Conservation (phyloP, 2,329 filamentous ascomycete genomes). For the Venturia effusa region DNA sequence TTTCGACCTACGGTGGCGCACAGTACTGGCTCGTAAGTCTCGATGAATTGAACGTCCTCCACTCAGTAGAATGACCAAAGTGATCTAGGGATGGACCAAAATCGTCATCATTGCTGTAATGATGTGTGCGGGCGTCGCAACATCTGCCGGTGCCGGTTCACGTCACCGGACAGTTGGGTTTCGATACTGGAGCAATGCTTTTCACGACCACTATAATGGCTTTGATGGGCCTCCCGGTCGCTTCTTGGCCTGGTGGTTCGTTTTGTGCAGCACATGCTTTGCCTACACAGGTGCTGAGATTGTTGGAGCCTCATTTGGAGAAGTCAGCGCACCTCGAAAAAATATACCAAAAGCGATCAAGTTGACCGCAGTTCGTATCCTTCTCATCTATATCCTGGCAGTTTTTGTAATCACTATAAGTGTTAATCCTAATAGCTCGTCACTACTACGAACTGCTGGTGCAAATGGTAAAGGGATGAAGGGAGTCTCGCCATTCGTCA, state of each 20-base stretch:
- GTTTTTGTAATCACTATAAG: constrained; percentile 9
- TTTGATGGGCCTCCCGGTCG: constrained; percentile 23
- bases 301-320: constrained; percentile 10
- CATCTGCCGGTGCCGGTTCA: constrained; percentile 10
- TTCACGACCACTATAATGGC: constrained; percentile 15
- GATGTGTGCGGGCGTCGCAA: constrained; percentile 10
- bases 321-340: constrained; percentile 11
- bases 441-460: background rate
- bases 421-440: constrained; percentile 2
- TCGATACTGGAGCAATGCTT: constrained; percentile 12
- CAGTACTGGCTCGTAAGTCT: constrained; percentile 2
- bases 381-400: constrained; percentile 11
- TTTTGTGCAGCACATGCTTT: constrained; percentile 29
- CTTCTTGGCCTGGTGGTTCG: constrained; percentile 32
- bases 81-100: background rate
- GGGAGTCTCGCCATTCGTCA: constrained; percentile 11
- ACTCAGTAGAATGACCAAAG: background rate
- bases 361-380: constrained; percentile 10
- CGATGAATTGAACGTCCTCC: background rate
- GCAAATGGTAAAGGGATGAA: background rate
- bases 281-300: constrained; percentile 24
- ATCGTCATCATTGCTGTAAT: constrained; percentile 3
- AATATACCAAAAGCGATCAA: constrained; percentile 12
- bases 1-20: background rate
- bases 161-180: constrained; percentile 10